Evolutionary conservation across 352 stramenopile genomes (phyloP).

Genomic region (Phytophthora idaei): DNA sequence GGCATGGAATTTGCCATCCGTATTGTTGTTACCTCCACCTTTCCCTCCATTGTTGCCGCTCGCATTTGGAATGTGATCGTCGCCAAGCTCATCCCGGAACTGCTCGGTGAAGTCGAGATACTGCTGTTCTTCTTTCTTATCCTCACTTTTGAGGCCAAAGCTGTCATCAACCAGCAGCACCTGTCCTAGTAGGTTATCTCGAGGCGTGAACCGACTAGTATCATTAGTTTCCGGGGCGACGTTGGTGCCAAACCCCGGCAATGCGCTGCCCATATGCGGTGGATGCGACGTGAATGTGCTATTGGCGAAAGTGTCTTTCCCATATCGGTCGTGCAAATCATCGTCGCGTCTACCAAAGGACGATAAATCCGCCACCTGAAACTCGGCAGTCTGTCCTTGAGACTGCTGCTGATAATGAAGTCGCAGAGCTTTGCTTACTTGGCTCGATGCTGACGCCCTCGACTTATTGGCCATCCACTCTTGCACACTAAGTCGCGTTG

Average conservation of each 20-base stretch:
- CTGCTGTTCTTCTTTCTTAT: slow-evolving; percentile 30
- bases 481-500: slow-evolving; percentile 65
- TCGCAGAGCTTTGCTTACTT: slow-evolving; percentile 30
- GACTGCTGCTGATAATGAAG: slow-evolving; percentile 31
- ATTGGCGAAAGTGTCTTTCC: slow-evolving; percentile 1
- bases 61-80: slow-evolving; percentile 9
- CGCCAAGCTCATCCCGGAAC: slow-evolving; percentile 46
- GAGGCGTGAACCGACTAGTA: slow-evolving; percentile 26
- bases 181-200: slow-evolving; percentile 16
- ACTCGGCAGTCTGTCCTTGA: slow-evolving; percentile 9
- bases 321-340: slow-evolving; percentile 16
- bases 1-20: slow-evolving; percentile 66
- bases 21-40: slow-evolving; percentile 31
- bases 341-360: slow-evolving; percentile 9
- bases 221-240: slow-evolving; percentile 2
- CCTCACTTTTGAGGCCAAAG: slow-evolving; percentile 12
- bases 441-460: slow-evolving; percentile 32
- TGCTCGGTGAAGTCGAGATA: slow-evolving; percentile 62
- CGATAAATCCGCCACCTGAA: background rate
- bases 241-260: slow-evolving; percentile 1
- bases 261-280: background rate
- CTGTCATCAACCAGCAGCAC: slow-evolving; percentile 8
- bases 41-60: slow-evolving; percentile 31
- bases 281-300: slow-evolving; percentile 1
- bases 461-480: slow-evolving; percentile 79